Conservation (phyloP, 1,139 yeast species). For the Wickerhamomyces sp. region DNA sequence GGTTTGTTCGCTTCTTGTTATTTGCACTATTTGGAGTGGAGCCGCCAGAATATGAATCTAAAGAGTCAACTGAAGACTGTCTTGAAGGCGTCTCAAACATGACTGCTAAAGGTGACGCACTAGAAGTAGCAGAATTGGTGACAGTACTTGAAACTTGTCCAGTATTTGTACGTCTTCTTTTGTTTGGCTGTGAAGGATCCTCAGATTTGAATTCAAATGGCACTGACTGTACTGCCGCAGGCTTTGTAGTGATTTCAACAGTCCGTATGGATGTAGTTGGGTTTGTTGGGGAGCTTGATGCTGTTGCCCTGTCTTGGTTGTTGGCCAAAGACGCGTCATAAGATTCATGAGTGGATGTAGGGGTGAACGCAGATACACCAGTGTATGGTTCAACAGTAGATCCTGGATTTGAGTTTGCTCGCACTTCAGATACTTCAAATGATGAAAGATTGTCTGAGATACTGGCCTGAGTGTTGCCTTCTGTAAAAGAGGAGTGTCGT, state of each 20-base stretch:
- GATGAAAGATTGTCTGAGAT: neutral
- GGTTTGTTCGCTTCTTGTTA: slow-evolving; percentile 56
- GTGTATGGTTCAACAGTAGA: no score
- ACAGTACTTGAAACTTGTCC: neutral
- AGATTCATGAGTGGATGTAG: no score
- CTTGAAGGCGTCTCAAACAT: slow-evolving; percentile 6
- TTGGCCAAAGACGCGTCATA: no score
- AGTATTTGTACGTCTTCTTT: neutral
- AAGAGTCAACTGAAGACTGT: slow-evolving; percentile 9
- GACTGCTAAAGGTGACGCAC: neutral
- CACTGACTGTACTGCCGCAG: no score
- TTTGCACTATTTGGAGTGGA: slow-evolving; percentile 5
- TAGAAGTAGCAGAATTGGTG: no score
- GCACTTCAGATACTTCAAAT: no score
- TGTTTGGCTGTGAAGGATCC: slow-evolving; percentile 5
- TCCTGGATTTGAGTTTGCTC: no score
- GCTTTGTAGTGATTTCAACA: slow-evolving; percentile 2
- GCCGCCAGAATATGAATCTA: slow-evolving; percentile 5
- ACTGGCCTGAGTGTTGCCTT: neutral
- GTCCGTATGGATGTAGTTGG: neutral
- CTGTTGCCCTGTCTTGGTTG: no score
- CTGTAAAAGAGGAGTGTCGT: slow-evolving; percentile 5
- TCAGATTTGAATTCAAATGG: slow-evolving; percentile 10
- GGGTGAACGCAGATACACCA: no score
- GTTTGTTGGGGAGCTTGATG: neutral